A percentile compares a stretch with the other conserved stretches of the same genome.
These are phyloP conservation scores for Beauveria bassiana DNA, from an alignment of 2,329 filamentous ascomycete species.

Conservation along the genomic window DNA sequence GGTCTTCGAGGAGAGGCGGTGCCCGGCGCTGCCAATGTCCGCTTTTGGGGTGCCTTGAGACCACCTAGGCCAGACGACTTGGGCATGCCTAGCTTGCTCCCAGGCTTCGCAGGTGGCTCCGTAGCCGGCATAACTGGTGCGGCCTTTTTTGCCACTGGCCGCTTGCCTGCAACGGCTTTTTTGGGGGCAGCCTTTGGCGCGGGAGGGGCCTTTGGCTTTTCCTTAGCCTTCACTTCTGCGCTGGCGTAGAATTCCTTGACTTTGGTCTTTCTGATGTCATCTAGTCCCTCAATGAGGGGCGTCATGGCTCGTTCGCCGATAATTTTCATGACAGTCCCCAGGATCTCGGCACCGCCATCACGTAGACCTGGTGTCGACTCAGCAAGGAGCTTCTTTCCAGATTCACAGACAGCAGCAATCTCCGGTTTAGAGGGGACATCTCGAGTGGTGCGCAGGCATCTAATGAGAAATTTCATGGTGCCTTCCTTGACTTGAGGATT, in stretches of 20 bases:
- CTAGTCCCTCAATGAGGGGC: constrained; percentile 80
- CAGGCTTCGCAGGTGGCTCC: constrained; percentile 44
- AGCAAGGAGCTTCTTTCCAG: constrained; percentile 78
- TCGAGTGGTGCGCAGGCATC: constrained; percentile 74
- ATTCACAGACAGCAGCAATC: constrained; percentile 77
- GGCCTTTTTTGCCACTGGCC: constrained; percentile 37
- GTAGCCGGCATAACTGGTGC: constrained; percentile 32
- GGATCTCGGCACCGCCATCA: constrained; percentile 81
- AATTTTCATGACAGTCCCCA: constrained; percentile 97
- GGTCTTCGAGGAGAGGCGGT: constrained; percentile 48
- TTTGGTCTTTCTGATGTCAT: constrained; percentile 92
- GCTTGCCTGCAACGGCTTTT: constrained; percentile 38
- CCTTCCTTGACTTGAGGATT: constrained; percentile 97
- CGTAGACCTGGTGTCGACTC: constrained; percentile 82
- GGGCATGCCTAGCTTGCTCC: constrained; percentile 47
- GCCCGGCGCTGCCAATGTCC: constrained; percentile 40
- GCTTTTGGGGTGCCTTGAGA: constrained; percentile 53
- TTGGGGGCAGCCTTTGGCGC: constrained; percentile 46
- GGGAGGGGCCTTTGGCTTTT: constrained; percentile 73
- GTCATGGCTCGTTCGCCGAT: constrained; percentile 95
- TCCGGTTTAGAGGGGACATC: constrained; percentile 80
- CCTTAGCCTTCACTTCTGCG: constrained; percentile 40
- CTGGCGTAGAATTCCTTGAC: constrained; percentile 86
- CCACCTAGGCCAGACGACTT: constrained; percentile 46
- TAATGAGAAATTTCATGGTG: constrained; percentile 85